Conservation (phyloP, 169 alveolate genomes). For the Plasmodium vinckei region DNA sequence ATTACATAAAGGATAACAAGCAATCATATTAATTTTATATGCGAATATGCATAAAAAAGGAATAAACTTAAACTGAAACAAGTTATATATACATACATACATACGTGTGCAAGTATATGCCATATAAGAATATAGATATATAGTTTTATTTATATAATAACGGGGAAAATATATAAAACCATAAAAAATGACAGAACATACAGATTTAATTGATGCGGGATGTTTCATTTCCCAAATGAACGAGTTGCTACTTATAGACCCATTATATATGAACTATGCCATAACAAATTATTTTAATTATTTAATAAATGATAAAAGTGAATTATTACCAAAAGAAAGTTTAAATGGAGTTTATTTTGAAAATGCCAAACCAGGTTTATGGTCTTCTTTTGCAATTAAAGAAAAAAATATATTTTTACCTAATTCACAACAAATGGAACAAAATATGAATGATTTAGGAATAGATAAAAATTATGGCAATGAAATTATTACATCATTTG, state of each 20-base stretch:
- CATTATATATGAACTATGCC: slow-evolving; percentile 54
- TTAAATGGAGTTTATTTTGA: slow-evolving; percentile 60
- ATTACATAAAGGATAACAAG: too few relatives aligned
- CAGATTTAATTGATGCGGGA: slow-evolving; percentile 61
- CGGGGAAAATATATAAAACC: not conserved
- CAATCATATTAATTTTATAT: not conserved
- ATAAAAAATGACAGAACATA: not conserved
- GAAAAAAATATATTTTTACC: slow-evolving; percentile 13
- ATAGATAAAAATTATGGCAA: slow-evolving; percentile 26
- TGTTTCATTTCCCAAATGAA: slow-evolving; percentile 76
- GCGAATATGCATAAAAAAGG: not conserved
- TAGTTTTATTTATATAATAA: not conserved
- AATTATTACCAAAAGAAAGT: slow-evolving; percentile 39
- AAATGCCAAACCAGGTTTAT: slow-evolving; percentile 66
- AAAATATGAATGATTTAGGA: not conserved
- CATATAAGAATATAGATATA: not conserved
- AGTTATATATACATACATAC: slow-evolving; percentile 5
- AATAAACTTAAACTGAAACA: not conserved
- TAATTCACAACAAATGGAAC: slow-evolving; percentile 7
- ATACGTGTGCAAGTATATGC: slow-evolving; percentile 1
- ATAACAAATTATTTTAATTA: slow-evolving; percentile 62
- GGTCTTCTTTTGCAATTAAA: slow-evolving; percentile 76
- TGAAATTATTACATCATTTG: slow-evolving; percentile 50
- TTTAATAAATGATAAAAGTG: slow-evolving; percentile 53
- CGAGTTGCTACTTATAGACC: slow-evolving; percentile 68